Evolutionary conservation across 1,284 basidiomycete species (phyloP).

Genomic region (Anthracocystis walkeri): DNA sequence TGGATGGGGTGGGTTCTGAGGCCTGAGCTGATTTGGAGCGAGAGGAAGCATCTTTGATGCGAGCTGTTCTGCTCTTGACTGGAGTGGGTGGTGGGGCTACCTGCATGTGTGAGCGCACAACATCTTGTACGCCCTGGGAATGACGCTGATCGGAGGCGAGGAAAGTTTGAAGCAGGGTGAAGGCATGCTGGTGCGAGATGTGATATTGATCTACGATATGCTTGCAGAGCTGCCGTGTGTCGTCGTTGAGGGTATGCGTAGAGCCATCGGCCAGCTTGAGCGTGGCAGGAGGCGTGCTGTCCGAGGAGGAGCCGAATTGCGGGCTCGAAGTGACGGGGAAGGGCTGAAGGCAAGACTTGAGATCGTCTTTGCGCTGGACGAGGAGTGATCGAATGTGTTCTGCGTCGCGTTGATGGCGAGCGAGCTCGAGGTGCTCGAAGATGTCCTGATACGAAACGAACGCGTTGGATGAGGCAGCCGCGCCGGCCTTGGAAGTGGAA

Average conservation of each 20-base stretch:
- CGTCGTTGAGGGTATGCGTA: slow-evolving; percentile 74
- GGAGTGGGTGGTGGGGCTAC: slow-evolving; percentile 20
- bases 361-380: slow-evolving; percentile 29
- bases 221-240: slow-evolving; percentile 77
- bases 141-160: slow-evolving; percentile 82
- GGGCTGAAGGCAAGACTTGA: slow-evolving; percentile 50
- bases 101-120: slow-evolving; percentile 21
- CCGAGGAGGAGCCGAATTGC: slow-evolving; percentile 9
- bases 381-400: slow-evolving; percentile 46
- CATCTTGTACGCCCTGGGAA: slow-evolving; percentile 28
- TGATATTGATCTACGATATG: slow-evolving; percentile 79
- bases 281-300: slow-evolving; percentile 59
- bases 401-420: slow-evolving; percentile 39
- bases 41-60: slow-evolving; percentile 8
- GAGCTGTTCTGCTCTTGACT: slow-evolving; percentile 15
- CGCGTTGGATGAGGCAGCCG: slow-evolving; percentile 14
- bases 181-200: slow-evolving; percentile 81
- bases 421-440: slow-evolving; percentile 61
- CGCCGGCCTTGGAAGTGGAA: slow-evolving; percentile 13
- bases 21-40: slow-evolving; percentile 7
- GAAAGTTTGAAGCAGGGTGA: slow-evolving; percentile 80
- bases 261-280: slow-evolving; percentile 78
- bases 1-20: slow-evolving; percentile 7
- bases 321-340: slow-evolving; percentile 24
- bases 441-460: slow-evolving; percentile 60